phyloP scores from a whole-genome alignment of 148 eudicot species.

The Suaeda aralocaspica region DNA sequence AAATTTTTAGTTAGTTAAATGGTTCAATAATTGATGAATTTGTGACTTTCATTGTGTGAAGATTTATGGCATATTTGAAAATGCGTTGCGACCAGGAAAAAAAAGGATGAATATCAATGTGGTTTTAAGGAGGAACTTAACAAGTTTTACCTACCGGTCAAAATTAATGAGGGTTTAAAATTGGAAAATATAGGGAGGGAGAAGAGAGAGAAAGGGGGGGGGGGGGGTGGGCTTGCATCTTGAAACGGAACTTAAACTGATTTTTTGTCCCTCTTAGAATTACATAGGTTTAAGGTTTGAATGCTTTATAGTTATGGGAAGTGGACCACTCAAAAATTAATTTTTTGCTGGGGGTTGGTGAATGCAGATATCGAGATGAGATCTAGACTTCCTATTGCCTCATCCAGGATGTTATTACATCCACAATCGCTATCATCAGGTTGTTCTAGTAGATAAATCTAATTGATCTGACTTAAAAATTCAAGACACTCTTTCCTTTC shows the following conservation, averaged over 20 bases:
- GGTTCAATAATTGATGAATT: too few relatives aligned
- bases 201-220: too few relatives aligned
- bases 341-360: conserved; percentile 7
- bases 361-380: conserved; percentile 58
- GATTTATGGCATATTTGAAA: too few relatives aligned
- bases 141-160: too few relatives aligned
- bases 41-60: too few relatives aligned
- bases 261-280: background rate
- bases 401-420: conserved; percentile 60
- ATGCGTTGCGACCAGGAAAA: too few relatives aligned
- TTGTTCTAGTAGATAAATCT: conserved; percentile 19
- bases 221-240: too few relatives aligned
- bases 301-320: background rate
- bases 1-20: too few relatives aligned
- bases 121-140: too few relatives aligned
- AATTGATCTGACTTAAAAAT: background rate
- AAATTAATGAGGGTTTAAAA: too few relatives aligned
- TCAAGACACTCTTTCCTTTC: background rate
- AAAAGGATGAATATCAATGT: too few relatives aligned
- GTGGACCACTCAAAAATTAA: background rate
- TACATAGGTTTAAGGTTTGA: background rate
- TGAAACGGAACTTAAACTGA: conserved; percentile 4
- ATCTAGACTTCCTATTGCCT: conserved; percentile 85
- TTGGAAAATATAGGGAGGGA: too few relatives aligned
- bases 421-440: conserved; percentile 71